Percentiles rank a stretch among this genome's conserved stretches.
Conservation (phyloP, 1,284 basidiomycete genomes). For the Tausonia pullulans region DNA sequence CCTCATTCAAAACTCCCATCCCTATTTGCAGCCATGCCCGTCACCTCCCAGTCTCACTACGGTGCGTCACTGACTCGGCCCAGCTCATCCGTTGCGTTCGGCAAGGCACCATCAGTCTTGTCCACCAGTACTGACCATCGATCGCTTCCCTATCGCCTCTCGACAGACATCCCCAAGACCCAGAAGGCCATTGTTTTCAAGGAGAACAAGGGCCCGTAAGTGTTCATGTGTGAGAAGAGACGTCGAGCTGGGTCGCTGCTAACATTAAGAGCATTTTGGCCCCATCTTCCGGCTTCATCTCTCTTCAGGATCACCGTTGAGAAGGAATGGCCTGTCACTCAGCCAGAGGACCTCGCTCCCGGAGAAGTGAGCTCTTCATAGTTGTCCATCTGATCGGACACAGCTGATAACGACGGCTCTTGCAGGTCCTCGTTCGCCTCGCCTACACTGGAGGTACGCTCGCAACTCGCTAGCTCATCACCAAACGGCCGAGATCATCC, state of each 20-base stretch:
- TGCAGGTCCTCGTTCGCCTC: slow-evolving; percentile 8
- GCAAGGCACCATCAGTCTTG: too few relatives aligned
- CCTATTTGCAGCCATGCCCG: neutral
- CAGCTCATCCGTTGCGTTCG: too few relatives aligned
- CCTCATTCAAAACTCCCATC: too few relatives aligned
- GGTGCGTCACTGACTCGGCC: neutral
- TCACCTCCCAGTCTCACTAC: neutral
- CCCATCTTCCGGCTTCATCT: neutral
- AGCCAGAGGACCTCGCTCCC: slow-evolving; percentile 53
- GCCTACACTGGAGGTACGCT: slow-evolving; percentile 7
- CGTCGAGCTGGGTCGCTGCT: neutral
- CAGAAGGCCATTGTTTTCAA: slow-evolving; percentile 8
- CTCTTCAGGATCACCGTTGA: slow-evolving; percentile 23
- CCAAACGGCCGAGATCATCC: neutral
- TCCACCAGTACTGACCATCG: too few relatives aligned
- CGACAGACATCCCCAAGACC: slow-evolving; percentile 1
- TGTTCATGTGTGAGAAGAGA: too few relatives aligned
- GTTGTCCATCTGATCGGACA: slow-evolving; percentile 24
- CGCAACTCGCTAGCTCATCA: neutral
- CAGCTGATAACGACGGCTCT: neutral
- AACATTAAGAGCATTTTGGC: neutral
- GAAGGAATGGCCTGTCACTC: slow-evolving; percentile 42
- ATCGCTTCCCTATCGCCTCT: too few relatives aligned
- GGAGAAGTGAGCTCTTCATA: slow-evolving; percentile 65
- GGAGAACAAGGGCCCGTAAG: neutral